Percentiles rank a stretch among this genome's conserved stretches.
These are phyloP conservation scores for Biscutella auriculata DNA, from an alignment of 441 rosid species.

Conservation along the genomic window DNA sequence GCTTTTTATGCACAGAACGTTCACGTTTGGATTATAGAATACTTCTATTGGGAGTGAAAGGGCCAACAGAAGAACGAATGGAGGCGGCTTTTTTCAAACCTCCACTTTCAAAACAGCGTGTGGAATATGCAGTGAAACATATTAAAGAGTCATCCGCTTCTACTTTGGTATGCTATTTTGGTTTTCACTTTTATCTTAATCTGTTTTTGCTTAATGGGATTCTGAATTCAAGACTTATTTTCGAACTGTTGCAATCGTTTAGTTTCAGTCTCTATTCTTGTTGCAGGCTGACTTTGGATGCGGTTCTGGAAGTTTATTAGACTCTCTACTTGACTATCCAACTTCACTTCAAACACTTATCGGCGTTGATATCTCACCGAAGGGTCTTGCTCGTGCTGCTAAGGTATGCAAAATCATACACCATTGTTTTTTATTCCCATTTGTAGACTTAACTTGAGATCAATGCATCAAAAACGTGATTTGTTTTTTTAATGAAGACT, in stretches of 20 bases:
- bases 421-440: not conserved
- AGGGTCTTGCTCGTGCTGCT: constrained; percentile 82
- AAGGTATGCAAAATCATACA: constrained; percentile 37
- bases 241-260: not conserved
- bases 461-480: not conserved
- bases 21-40: constrained; percentile 41
- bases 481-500: not conserved
- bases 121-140: constrained; percentile 77
- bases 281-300: constrained; percentile 87
- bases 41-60: constrained; percentile 51
- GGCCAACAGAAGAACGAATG: constrained; percentile 88
- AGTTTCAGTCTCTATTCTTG: not conserved
- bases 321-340: constrained; percentile 69
- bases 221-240: constrained; percentile 3
- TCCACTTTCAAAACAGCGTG: constrained; percentile 89
- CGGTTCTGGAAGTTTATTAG: constrained; percentile 87
- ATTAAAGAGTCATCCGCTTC: constrained; percentile 63
- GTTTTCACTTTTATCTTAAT: not conserved
- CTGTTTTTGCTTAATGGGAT: not conserved
- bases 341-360: constrained; percentile 60
- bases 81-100: constrained; percentile 93
- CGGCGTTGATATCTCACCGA: constrained; percentile 77
- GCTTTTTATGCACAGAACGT: constrained; percentile 25
- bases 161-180: constrained; percentile 42
- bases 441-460: not conserved